Evolutionary conservation across 352 stramenopile species (phyloP).

Genomic region (Pilasporangium apinafurcum): DNA sequence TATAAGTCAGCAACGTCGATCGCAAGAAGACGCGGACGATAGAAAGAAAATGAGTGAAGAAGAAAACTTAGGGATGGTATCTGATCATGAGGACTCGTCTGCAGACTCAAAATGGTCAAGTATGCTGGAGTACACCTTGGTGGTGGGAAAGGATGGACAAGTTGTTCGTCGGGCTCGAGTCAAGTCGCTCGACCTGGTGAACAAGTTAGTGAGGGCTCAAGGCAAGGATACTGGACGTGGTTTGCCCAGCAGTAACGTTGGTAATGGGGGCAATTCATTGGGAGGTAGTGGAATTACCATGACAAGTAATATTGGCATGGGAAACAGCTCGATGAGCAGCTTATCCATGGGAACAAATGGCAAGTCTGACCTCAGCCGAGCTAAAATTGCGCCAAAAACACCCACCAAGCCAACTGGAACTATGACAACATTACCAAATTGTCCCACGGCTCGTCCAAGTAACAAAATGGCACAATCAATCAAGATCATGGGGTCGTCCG

Average conservation of each 20-base stretch:
- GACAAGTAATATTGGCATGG: slow-evolving; percentile 11
- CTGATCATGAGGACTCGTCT: slow-evolving; percentile 73
- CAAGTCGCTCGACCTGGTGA: slow-evolving; percentile 77
- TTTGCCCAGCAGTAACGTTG: slow-evolving; percentile 1
- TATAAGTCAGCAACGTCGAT: slow-evolving; percentile 19
- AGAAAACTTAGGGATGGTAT: slow-evolving; percentile 46
- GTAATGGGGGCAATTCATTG: slow-evolving; percentile 6
- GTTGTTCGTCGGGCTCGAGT: slow-evolving; percentile 74
- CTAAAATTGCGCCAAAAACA: slow-evolving; percentile 33
- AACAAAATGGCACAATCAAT: slow-evolving; percentile 50
- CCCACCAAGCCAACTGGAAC: slow-evolving; percentile 37
- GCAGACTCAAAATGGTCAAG: slow-evolving; percentile 80
- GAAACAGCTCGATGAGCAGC: slow-evolving; percentile 10
- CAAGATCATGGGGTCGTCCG: slow-evolving; percentile 42
- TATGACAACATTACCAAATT: slow-evolving; percentile 69
- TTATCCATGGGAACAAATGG: slow-evolving; percentile 22
- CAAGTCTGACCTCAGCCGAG: slow-evolving; percentile 31
- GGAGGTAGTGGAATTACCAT: slow-evolving; percentile 6
- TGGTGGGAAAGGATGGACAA: slow-evolving; percentile 79
- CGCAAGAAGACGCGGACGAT: slow-evolving; percentile 57
- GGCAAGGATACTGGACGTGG: slow-evolving; percentile 49
- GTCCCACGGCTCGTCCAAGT: slow-evolving; percentile 28
- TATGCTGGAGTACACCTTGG: slow-evolving; percentile 83
- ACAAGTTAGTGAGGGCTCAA: slow-evolving; percentile 47
- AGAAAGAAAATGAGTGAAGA: slow-evolving; percentile 54